Conservation (phyloP, 371 early-diverging fungal species). For the Mortierella sp. region DNA sequence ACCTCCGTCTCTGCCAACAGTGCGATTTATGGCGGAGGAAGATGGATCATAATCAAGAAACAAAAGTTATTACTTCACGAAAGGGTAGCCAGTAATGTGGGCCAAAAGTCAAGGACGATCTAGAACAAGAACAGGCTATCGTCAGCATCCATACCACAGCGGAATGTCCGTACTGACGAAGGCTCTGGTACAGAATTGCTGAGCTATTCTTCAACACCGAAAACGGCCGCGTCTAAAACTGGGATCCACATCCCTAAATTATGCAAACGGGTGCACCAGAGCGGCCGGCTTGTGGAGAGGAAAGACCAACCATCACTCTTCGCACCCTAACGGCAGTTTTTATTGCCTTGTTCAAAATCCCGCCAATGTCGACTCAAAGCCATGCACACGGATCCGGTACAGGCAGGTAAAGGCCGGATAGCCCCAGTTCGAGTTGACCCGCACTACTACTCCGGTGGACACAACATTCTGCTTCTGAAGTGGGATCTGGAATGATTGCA, state of each 20-base stretch:
- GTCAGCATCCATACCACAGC: constrained; percentile 16
- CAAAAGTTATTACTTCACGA: no score
- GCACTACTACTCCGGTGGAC: constrained; percentile 52
- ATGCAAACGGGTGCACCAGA: no score
- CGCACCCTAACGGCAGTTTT: no score
- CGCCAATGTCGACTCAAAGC: constrained; percentile 42
- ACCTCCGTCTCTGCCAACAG: no score
- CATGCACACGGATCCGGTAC: constrained; percentile 83
- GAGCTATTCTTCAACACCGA: background rate
- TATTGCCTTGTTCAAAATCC: no score
- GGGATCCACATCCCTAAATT: no score
- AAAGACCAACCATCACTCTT: no score
- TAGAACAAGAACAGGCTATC: background rate
- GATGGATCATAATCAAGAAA: no score
- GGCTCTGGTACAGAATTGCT: background rate
- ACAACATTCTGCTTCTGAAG: constrained; percentile 27
- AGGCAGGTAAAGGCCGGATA: constrained; percentile 77
- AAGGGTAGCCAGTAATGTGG: no score
- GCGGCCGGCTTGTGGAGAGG: no score
- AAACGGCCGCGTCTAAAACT: no score
- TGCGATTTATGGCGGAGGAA: no score
- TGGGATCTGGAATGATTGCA: constrained; percentile 57
- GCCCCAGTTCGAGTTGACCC: constrained; percentile 80
- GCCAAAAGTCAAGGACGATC: background rate
- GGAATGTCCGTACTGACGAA: background rate